Percentiles rank a stretch among this genome's conserved stretches.
Conservation (phyloP, 352 stramenopile genomes). For the Phytophthora colocasiae region DNA sequence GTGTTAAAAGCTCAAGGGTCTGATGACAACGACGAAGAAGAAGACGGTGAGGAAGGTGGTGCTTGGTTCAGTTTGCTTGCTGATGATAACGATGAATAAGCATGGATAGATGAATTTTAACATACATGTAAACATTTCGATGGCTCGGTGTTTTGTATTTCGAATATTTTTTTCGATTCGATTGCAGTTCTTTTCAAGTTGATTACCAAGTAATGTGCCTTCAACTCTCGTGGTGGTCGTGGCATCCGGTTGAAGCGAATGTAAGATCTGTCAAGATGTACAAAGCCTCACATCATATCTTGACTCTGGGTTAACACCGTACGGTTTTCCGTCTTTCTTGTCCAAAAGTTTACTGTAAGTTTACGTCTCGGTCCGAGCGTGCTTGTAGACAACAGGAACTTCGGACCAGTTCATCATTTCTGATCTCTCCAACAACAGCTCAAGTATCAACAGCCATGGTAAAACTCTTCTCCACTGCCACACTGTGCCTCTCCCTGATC, state of each 20-base stretch:
- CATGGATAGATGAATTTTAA: background rate
- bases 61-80: conserved; percentile 32
- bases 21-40: conserved; percentile 1
- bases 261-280: background rate
- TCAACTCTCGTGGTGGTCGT: background rate
- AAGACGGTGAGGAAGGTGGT: conserved; percentile 13
- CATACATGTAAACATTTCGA: too few relatives aligned
- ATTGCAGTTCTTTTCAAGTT: too few relatives aligned
- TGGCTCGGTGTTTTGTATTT: too few relatives aligned
- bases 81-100: conserved; percentile 24
- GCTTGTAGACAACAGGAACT: background rate
- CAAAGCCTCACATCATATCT: conserved; percentile 7
- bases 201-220: too few relatives aligned
- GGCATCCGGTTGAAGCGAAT: background rate
- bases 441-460: conserved; percentile 4
- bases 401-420: conserved; percentile 2
- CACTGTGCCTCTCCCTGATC: conserved; percentile 12
- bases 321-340: background rate
- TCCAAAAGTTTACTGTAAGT: background rate
- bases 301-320: conserved; percentile 2
- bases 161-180: too few relatives aligned
- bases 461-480: conserved; percentile 1
- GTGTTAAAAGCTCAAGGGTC: conserved; percentile 9
- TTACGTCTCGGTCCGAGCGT: conserved; percentile 3
- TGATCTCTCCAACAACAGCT: background rate